These are phyloP conservation scores for Cryptosporidium felis DNA, from an alignment of 169 alveolate species.

Conservation along the genomic window DNA sequence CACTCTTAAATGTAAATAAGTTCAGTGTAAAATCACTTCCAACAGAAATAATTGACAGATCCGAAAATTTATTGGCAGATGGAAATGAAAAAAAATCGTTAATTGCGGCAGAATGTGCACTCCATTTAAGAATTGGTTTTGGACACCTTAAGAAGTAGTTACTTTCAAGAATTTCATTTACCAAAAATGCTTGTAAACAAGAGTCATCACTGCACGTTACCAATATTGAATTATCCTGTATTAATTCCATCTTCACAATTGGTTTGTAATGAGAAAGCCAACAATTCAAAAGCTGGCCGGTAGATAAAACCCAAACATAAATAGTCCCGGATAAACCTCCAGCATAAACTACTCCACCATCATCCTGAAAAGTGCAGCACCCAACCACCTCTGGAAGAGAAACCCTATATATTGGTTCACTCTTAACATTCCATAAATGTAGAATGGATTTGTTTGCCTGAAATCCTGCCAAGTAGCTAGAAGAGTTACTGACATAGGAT, in stretches of 20 bases:
- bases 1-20: conserved; percentile 7
- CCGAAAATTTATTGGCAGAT: neutral
- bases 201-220: conserved; percentile 46
- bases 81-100: conserved; percentile 3
- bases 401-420: conserved; percentile 56
- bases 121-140: conserved; percentile 45
- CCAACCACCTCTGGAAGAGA: conserved; percentile 47
- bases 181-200: conserved; percentile 45
- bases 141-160: conserved; percentile 1
- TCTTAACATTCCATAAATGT: conserved; percentile 38
- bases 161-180: conserved; percentile 20
- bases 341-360: conserved; percentile 67
- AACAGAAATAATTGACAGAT: conserved; percentile 2
- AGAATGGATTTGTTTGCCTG: conserved; percentile 33
- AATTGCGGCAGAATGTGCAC: conserved; percentile 27
- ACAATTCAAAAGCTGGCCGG: conserved; percentile 52
- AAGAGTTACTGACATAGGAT: conserved; percentile 24
- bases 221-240: conserved; percentile 30
- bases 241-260: conserved; percentile 5
- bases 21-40: conserved; percentile 50
- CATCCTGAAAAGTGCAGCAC: conserved; percentile 53
- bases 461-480: conserved; percentile 38
- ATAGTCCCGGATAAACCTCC: conserved; percentile 64
- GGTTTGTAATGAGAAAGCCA: conserved; percentile 64
- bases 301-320: conserved; percentile 35